phyloP scores from a whole-genome alignment of 768 basidiomycete species.

The Serpula lacrymans region DNA sequence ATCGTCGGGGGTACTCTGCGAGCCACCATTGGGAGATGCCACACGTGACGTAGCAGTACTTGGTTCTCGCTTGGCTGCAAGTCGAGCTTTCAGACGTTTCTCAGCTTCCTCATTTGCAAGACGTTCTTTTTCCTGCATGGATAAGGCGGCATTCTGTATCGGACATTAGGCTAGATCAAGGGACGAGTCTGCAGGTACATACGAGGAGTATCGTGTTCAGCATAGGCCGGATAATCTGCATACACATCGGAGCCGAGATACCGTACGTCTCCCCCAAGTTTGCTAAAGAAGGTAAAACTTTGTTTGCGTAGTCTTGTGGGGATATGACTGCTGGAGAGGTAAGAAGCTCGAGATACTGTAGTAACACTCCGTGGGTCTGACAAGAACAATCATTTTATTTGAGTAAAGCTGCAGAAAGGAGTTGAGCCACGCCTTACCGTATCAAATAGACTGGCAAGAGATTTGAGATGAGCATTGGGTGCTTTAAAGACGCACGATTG shows the following conservation, averaged over 20 bases:
- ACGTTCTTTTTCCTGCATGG: constrained; percentile 65
- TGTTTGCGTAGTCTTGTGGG: constrained; percentile 69
- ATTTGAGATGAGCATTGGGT: constrained; percentile 76
- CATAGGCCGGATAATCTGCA: constrained; percentile 90
- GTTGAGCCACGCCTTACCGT: constrained; percentile 52
- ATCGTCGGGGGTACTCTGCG: constrained; percentile 26
- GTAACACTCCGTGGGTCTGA: constrained; percentile 86
- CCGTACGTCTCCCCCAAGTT: constrained; percentile 76
- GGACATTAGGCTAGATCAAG: constrained; percentile 8
- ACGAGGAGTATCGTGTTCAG: constrained; percentile 63
- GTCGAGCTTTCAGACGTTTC: constrained; percentile 75
- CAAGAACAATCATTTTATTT: constrained; percentile 19
- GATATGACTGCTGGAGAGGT: constrained; percentile 66
- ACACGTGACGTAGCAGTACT: constrained; percentile 50
- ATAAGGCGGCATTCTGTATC: constrained; percentile 55
- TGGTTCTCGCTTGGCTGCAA: constrained; percentile 72
- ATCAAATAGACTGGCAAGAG: constrained; percentile 84
- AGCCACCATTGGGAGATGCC: constrained; percentile 54
- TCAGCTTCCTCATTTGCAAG: constrained; percentile 73
- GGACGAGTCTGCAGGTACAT: constrained; percentile 16
- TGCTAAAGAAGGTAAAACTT: constrained; percentile 68
- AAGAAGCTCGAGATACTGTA: constrained; percentile 90
- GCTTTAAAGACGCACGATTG: constrained; percentile 79
- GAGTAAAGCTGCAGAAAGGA: constrained; percentile 13
- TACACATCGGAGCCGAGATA: constrained; percentile 82